Evolutionary conservation across 2,329 filamentous ascomycete species (phyloP).

Genomic region (Arthrobotrys conoides): DNA sequence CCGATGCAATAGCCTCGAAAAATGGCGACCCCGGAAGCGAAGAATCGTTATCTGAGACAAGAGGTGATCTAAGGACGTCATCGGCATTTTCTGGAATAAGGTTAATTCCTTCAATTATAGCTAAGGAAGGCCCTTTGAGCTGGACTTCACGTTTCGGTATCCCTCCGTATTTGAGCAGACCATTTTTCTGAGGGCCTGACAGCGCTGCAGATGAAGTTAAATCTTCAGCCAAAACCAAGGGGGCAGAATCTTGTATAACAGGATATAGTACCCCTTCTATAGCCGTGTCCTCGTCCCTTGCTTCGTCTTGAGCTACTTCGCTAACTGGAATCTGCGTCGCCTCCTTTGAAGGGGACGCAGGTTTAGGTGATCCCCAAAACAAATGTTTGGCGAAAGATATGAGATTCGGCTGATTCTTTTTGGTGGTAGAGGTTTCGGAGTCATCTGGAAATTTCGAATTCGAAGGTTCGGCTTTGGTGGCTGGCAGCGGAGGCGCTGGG

Average conservation of each 20-base stretch:
- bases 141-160: slow-evolving; percentile 37
- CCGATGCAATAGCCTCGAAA: slow-evolving; percentile 23
- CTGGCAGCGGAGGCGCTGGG: background rate
- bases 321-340: background rate
- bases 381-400: slow-evolving; percentile 54
- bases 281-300: background rate
- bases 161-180: slow-evolving; percentile 27
- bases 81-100: slow-evolving; percentile 43
- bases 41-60: slow-evolving; percentile 41
- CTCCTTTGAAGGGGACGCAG: background rate
- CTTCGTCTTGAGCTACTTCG: background rate
- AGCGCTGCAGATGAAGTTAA: background rate
- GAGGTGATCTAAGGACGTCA: slow-evolving; percentile 34
- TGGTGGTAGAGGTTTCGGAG: slow-evolving; percentile 10
- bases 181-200: background rate
- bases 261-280: slow-evolving; percentile 19
- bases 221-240: background rate
- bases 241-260: slow-evolving; percentile 6
- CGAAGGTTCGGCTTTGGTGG: background rate
- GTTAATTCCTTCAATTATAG: slow-evolving; percentile 44
- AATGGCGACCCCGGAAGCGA: slow-evolving; percentile 48
- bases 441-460: slow-evolving; percentile 13
- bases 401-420: slow-evolving; percentile 52
- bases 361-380: slow-evolving; percentile 46
- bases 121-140: slow-evolving; percentile 34